Evolutionary conservation across 495 filamentous ascomycete genomes (phyloP).

Genomic region (Neurospora sp.): DNA sequence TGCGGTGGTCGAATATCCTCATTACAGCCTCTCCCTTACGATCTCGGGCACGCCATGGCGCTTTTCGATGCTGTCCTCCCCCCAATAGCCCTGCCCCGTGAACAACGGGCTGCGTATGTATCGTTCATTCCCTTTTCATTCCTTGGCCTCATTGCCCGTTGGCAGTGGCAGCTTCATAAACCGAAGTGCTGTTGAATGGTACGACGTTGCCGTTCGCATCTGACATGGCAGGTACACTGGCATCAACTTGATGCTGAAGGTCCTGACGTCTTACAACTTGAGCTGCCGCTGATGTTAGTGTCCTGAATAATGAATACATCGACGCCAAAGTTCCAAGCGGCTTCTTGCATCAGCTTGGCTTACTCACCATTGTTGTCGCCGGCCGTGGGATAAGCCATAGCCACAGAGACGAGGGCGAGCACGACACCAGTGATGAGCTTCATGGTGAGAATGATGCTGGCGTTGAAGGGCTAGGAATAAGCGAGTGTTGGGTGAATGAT

Average conservation of each 20-base stretch:
- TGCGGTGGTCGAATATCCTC: neutral
- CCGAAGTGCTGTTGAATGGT: conserved; percentile 27
- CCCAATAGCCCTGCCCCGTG: neutral
- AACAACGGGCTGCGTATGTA: neutral
- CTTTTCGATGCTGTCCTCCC: neutral
- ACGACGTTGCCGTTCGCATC: conserved; percentile 29
- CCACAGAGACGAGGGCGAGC: conserved; percentile 37
- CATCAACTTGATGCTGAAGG: conserved; percentile 13
- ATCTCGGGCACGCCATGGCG: neutral
- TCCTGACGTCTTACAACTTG: conserved; percentile 20
- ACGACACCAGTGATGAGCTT: conserved; percentile 38
- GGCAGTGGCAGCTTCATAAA: conserved; percentile 21
- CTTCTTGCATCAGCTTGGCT: neutral
- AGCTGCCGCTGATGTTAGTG: conserved; percentile 5
- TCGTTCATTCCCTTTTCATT: neutral
- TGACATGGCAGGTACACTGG: conserved; percentile 27
- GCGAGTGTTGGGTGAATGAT: neutral
- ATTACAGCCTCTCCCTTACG: neutral
- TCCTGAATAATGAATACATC: neutral
- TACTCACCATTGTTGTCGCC: conserved; percentile 22
- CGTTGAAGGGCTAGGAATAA: conserved; percentile 3
- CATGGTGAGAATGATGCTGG: conserved; percentile 34
- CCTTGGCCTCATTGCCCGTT: conserved; percentile 3
- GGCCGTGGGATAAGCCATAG: conserved; percentile 28
- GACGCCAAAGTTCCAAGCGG: neutral